A percentile compares a stretch with the other conserved stretches of the same genome.
Conservation (phyloP, 352 stramenopile species). For the Aphanomyces stellatus region DNA sequence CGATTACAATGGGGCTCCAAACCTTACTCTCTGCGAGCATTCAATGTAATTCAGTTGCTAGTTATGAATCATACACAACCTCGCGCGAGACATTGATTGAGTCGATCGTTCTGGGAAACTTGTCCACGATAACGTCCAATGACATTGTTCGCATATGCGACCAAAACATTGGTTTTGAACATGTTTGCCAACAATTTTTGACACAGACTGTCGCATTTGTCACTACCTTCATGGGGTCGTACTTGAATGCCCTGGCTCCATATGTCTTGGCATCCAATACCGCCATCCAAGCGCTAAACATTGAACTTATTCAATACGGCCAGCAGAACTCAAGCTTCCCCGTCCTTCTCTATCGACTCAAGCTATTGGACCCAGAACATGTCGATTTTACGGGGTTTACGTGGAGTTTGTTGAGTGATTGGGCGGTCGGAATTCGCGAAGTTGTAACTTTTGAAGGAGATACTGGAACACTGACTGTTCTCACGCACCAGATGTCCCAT, state of each 20-base stretch:
- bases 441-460: slow-evolving; percentile 4
- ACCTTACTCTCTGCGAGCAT: too few species aligned
- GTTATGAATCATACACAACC: too few species aligned
- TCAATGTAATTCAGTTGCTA: too few species aligned
- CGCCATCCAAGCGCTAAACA: background rate
- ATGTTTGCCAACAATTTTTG: background rate
- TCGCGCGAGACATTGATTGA: too few species aligned
- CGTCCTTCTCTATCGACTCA: background rate
- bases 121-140: too few species aligned
- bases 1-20: too few species aligned
- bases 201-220: background rate
- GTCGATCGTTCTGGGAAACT: too few species aligned
- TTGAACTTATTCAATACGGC: background rate
- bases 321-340: background rate
- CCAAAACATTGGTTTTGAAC: background rate
- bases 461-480: background rate
- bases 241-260: background rate
- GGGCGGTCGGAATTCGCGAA: background rate
- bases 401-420: background rate
- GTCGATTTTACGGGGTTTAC: background rate
- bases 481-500: background rate
- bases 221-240: too few species aligned
- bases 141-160: background rate
- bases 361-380: background rate
- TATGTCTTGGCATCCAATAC: background rate